Base-by-base conservation (phyloP, 805 yeast genomes). In the Hanseniaspora valbyensis region DNA sequence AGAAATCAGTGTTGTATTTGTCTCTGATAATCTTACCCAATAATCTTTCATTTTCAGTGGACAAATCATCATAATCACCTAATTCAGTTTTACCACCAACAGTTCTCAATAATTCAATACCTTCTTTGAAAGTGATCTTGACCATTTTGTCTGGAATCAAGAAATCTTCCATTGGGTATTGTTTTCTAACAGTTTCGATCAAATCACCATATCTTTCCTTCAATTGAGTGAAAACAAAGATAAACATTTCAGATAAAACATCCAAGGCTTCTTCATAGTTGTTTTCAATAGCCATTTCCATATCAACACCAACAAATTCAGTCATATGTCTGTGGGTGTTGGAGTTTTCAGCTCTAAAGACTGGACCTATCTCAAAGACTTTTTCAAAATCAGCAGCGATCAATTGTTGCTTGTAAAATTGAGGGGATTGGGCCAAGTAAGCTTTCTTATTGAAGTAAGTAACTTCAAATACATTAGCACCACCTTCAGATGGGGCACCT, bases 291-390 rank as follows among this genome's bases (percentile, higher is more conserved):
- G 96, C 85, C 95, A 92, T 88, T 71, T 92, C 99, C 70, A 92
- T 70, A 74, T 92, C 99, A 61, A 94, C 80, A 53, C 99, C 99
- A 55, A 83, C 84, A 67, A 92, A 92, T 70, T 92, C 99, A 52
- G 99, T 92, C 95, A 92, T 82, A 70, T 92, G 99, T 72, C 99
- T 89, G 69, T 92, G 97, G 19, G 98, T 90, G 74, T 92, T 89
- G 55, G 97, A 90, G 75, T 92, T 90, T 69, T 92, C 99, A 52
- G 99, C 99, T 71, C 99, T 80, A 78, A 92, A 92, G 40, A 92
- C 97, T 33, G 99, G 97, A 1, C 92, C 97, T 62, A 92, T 76
- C 72, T 92, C 99, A 65, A 79, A 92, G 44, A 92, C 99, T 61
- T 78, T 80, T 73, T 92, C 98, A 61, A 90, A 92, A 72, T 92